Percentiles rank a stretch among this genome's conserved stretches.
Conservation (phyloP, 2,329 filamentous ascomycete species). For the Rhinocladiella mackenziei region DNA sequence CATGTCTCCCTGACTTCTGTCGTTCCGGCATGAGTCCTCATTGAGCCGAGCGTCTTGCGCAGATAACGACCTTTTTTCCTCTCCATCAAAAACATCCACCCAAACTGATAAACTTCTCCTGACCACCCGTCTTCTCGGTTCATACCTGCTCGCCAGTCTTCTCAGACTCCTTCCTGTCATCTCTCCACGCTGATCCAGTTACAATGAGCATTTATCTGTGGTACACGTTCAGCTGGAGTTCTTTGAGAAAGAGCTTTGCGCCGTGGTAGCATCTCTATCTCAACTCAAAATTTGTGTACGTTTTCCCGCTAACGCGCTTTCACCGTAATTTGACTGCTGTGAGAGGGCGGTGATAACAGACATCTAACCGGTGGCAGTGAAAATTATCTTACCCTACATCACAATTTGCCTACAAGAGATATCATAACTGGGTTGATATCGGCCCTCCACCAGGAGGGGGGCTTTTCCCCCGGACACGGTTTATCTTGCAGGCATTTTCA, state of each 20-base stretch:
- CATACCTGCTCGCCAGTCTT: background rate
- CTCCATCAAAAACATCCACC: conserved; percentile 19
- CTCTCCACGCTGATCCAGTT: conserved; percentile 7
- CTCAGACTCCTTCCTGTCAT: conserved; percentile 1
- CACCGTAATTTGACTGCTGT: conserved; percentile 18
- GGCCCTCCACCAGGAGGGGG: conserved; percentile 11
- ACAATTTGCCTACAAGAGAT: conserved; percentile 9
- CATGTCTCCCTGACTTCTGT: conserved; percentile 22
- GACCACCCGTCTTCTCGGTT: conserved; percentile 7
- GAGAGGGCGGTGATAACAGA: conserved; percentile 7
- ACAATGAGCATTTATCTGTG: conserved; percentile 31
- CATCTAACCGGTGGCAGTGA: conserved; percentile 16
- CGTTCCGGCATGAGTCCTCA: conserved; percentile 18
- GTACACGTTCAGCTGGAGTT: conserved; percentile 30
- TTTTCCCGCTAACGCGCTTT: conserved; percentile 11
- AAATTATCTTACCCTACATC: conserved; percentile 8
- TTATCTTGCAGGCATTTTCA: conserved; percentile 13
- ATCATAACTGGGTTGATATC: conserved; percentile 14
- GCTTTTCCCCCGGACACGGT: conserved; percentile 5
- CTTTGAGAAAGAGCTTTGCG: conserved; percentile 29
- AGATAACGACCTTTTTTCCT: conserved; percentile 22
- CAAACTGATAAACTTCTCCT: conserved; percentile 17
- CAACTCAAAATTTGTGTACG: conserved; percentile 14
- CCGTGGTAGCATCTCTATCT: conserved; percentile 18
- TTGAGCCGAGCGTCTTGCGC: conserved; percentile 11